phyloP scores from a whole-genome alignment of 768 basidiomycete genomes.

The Mrakia gelida region DNA sequence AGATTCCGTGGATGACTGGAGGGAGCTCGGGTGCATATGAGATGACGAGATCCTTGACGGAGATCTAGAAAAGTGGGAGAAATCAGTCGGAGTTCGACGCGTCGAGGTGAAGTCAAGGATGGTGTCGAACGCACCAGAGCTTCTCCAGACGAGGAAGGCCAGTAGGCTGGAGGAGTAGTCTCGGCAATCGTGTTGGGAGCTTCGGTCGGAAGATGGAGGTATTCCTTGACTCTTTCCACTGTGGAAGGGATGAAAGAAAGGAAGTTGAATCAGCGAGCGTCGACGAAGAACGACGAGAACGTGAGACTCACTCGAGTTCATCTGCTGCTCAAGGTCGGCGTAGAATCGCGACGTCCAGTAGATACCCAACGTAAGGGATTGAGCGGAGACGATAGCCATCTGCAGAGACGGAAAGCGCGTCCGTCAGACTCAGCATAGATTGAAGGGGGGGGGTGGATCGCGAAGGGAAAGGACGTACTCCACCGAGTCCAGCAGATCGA shows the following conservation, averaged over 20 bases:
- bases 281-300: neutral
- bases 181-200: constrained; percentile 70
- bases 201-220: constrained; percentile 53
- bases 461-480: constrained; percentile 49
- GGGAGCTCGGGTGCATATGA: constrained; percentile 78
- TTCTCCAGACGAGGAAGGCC: constrained; percentile 59
- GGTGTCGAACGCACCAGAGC: neutral
- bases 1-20: constrained; percentile 67
- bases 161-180: constrained; percentile 78
- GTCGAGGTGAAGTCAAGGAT: no score
- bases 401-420: neutral
- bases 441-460: constrained; percentile 40
- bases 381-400: constrained; percentile 60
- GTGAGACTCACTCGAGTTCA: neutral
- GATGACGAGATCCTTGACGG: constrained; percentile 62
- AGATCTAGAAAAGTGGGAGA: neutral
- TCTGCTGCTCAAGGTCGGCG: constrained; percentile 1
- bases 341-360: neutral
- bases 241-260: neutral
- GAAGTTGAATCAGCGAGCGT: neutral
- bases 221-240: constrained; percentile 5
- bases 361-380: constrained; percentile 67
- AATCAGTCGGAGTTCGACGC: neutral
- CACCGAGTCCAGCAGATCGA: constrained; percentile 57
- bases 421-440: neutral